Conservation (phyloP, 768 basidiomycete species). For the Lactifluus subvellereus region DNA sequence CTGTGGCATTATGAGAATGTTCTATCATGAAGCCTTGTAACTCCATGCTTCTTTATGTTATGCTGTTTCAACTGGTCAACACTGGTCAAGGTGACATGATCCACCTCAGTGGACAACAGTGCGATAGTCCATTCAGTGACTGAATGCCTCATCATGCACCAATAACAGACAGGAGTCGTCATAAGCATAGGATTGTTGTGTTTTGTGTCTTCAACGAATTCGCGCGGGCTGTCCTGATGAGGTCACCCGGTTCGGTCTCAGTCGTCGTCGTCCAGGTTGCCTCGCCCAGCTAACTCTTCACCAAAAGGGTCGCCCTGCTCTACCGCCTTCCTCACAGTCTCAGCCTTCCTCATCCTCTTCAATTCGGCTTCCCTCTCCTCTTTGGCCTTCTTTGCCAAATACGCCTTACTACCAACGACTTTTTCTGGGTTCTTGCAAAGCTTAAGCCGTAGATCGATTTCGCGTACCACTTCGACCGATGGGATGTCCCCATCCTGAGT, state of each 20-base stretch:
- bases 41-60: slow-evolving; percentile 28
- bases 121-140: background rate
- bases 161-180: background rate
- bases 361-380: slow-evolving; percentile 63
- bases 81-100: slow-evolving; percentile 1
- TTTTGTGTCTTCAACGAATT: background rate
- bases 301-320: slow-evolving; percentile 69
- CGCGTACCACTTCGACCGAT: slow-evolving; percentile 78
- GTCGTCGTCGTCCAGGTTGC: slow-evolving; percentile 26
- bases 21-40: slow-evolving; percentile 40
- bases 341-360: slow-evolving; percentile 49
- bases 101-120: background rate
- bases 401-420: slow-evolving; percentile 83
- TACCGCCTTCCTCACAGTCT: slow-evolving; percentile 48
- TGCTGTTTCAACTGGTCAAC: slow-evolving; percentile 12
- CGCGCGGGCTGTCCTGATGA: background rate
- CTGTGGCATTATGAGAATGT: slow-evolving; percentile 33
- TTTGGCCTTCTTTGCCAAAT: slow-evolving; percentile 62
- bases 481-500: slow-evolving; percentile 51
- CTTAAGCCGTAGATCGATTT: slow-evolving; percentile 81
- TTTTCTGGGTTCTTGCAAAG: slow-evolving; percentile 96
- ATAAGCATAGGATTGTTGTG: background rate
- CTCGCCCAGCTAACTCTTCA: slow-evolving; percentile 40
- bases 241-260: background rate
- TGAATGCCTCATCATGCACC: background rate